Conservation (phyloP, 441 rosid species). For the Arabidopsis hybrid region DNA sequence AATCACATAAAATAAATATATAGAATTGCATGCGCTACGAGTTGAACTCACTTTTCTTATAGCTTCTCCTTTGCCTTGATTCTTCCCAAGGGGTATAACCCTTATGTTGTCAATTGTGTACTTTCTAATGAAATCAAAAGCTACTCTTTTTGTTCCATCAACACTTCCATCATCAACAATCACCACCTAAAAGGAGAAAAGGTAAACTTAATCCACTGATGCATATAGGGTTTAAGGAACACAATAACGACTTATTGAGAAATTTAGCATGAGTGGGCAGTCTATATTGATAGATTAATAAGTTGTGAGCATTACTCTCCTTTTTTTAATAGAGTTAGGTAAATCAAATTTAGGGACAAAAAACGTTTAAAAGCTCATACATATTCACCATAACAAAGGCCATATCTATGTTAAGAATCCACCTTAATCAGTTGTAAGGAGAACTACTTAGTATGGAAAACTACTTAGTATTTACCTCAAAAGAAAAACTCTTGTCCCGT, state of each 20-base stretch:
- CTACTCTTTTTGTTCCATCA: slow-evolving; percentile 86
- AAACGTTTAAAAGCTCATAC: slow-evolving; percentile 1
- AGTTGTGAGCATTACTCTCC: not conserved
- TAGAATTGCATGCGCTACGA: slow-evolving; percentile 25
- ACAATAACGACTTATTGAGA: not conserved
- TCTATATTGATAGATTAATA: slow-evolving; percentile 3
- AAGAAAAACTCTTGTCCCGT: slow-evolving; percentile 83
- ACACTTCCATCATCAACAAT: slow-evolving; percentile 97
- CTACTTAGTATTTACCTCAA: slow-evolving; percentile 61
- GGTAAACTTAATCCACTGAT: slow-evolving; percentile 1
- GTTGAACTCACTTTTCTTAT: slow-evolving; percentile 86
- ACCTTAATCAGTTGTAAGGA: not conserved
- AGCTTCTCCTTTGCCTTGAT: slow-evolving; percentile 99
- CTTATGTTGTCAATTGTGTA: slow-evolving; percentile 79
- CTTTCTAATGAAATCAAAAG: slow-evolving; percentile 73
- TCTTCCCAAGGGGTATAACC: slow-evolving; percentile 85
- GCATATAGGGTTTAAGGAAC: not conserved
- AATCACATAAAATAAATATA: slow-evolving; percentile 3
- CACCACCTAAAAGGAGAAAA: slow-evolving; percentile 59
- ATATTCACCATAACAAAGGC: not conserved
- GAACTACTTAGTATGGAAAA: not conserved
- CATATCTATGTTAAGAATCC: not conserved
- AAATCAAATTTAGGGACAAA: not conserved
- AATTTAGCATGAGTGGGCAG: slow-evolving; percentile 1
- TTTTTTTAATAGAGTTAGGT: not conserved